These are phyloP conservation scores for Fraxinus pennsylvanica DNA, from an alignment of 257 asterid genomes.

Conservation along the genomic window DNA sequence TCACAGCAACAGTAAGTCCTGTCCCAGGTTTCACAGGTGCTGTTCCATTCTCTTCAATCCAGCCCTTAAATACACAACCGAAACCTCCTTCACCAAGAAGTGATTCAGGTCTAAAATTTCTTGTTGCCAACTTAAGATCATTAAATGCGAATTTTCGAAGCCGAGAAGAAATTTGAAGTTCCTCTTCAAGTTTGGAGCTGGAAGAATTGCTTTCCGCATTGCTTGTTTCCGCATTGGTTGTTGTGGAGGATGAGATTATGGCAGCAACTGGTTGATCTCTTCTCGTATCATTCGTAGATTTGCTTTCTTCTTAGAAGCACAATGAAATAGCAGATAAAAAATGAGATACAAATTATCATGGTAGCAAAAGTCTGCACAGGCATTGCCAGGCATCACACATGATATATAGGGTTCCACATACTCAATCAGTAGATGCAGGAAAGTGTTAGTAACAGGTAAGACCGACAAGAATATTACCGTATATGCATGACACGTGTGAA, in stretches of 20 bases:
- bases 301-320: constrained; percentile 37
- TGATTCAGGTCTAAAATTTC: constrained; percentile 65
- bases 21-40: constrained; percentile 72
- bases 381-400: not conserved
- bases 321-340: constrained; percentile 9
- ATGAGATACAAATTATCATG: not conserved
- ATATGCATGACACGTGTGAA: not conserved
- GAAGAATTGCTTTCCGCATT: constrained; percentile 57
- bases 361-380: not conserved
- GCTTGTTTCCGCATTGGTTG: constrained; percentile 57
- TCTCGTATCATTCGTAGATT: constrained; percentile 48
- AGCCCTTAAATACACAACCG: constrained; percentile 66
- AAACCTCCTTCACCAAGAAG: constrained; percentile 74
- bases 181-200: constrained; percentile 58
- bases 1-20: constrained; percentile 70
- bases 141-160: constrained; percentile 58
- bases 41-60: constrained; percentile 70
- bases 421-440: not conserved
- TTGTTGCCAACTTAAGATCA: constrained; percentile 57
- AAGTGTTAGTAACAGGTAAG: not conserved
- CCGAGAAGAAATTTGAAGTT: constrained; percentile 57
- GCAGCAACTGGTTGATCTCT: constrained; percentile 51
- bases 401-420: not conserved
- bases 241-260: constrained; percentile 46
- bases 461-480: not conserved